phyloP scores from a whole-genome alignment of 495 filamentous ascomycete genomes.

The Xylaria palmicola region DNA sequence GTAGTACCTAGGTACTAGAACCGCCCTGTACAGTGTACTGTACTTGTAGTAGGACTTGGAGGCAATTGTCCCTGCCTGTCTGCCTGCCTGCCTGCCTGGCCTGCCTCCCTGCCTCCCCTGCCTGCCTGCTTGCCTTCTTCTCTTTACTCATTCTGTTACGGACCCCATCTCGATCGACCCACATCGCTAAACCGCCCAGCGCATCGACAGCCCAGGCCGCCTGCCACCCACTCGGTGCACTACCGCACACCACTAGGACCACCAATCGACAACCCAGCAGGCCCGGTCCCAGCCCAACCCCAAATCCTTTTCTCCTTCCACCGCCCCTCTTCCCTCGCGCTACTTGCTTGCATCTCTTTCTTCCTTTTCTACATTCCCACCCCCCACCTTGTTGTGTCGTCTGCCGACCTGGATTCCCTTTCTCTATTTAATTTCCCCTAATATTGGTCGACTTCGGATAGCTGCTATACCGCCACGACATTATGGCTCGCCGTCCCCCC shows the following conservation, averaged over 20 bases:
- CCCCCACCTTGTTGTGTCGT: slow-evolving; percentile 14
- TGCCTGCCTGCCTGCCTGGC: not conserved
- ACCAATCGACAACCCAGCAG: slow-evolving; percentile 11
- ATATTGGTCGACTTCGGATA: slow-evolving; percentile 28
- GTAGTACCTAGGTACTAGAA: too few species aligned
- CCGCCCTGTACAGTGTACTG: not conserved
- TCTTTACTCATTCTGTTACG: slow-evolving; percentile 25
- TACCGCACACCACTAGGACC: slow-evolving; percentile 9
- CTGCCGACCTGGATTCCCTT: slow-evolving; percentile 18
- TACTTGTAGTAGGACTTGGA: not conserved
- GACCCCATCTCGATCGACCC: slow-evolving; percentile 25
- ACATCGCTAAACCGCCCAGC: slow-evolving; percentile 10
- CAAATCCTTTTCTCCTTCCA: slow-evolving; percentile 33
- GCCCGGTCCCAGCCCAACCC: slow-evolving; percentile 17
- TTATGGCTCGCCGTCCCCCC: slow-evolving; percentile 34
- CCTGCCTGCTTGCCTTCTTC: slow-evolving; percentile 1
- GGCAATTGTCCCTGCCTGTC: slow-evolving; percentile 4
- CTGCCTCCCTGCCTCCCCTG: slow-evolving; percentile 5
- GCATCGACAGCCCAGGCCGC: slow-evolving; percentile 7
- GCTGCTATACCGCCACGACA: not conserved
- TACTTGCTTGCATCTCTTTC: slow-evolving; percentile 23
- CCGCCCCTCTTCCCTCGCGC: slow-evolving; percentile 26
- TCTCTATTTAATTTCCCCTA: slow-evolving; percentile 15
- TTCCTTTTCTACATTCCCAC: slow-evolving; percentile 15
- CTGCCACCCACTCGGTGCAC: slow-evolving; percentile 3